A percentile compares a stretch with the other conserved stretches of the same genome.
Conservation (phyloP, 805 yeast genomes). For the Barnettozyma wickerhamii region DNA sequence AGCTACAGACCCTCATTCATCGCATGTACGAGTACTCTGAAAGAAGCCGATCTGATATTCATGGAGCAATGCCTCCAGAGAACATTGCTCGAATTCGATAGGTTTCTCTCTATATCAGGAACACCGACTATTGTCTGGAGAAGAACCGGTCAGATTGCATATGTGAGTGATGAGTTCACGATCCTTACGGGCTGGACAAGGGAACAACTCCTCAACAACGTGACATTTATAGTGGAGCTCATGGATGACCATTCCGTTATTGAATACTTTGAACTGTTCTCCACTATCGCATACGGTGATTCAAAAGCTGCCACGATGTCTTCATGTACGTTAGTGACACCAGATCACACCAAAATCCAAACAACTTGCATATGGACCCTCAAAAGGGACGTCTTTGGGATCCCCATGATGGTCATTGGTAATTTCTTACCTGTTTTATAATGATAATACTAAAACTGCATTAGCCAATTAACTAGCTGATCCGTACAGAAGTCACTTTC, state of each 20-base stretch:
- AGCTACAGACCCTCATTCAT: slow-evolving; percentile 89
- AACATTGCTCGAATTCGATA: slow-evolving; percentile 83
- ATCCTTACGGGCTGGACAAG: slow-evolving; percentile 86
- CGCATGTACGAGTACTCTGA: slow-evolving; percentile 83
- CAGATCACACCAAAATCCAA: slow-evolving; percentile 47
- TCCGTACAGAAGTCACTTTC: too few relatives aligned
- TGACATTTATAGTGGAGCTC: slow-evolving; percentile 71
- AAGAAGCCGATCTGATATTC: slow-evolving; percentile 87
- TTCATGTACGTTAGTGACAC: slow-evolving; percentile 73
- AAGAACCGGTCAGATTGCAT: slow-evolving; percentile 91
- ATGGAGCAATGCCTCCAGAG: slow-evolving; percentile 97
- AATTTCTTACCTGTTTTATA: slow-evolving; percentile 78
- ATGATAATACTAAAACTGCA: too few relatives aligned
- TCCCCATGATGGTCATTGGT: slow-evolving; percentile 96
- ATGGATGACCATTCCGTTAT: slow-evolving; percentile 85
- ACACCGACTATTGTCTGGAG: slow-evolving; percentile 97
- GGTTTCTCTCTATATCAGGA: slow-evolving; percentile 77
- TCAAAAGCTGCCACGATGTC: slow-evolving; percentile 86
- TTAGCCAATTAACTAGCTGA: too few relatives aligned
- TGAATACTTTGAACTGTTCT: slow-evolving; percentile 82
- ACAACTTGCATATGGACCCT: slow-evolving; percentile 91
- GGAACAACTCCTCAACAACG: slow-evolving; percentile 59
- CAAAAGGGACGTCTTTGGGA: slow-evolving; percentile 91
- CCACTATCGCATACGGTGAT: slow-evolving; percentile 86
- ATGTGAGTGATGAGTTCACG: slow-evolving; percentile 92